phyloP scores from a whole-genome alignment of 1,139 yeast species.

The Protomyces pachydermus region DNA sequence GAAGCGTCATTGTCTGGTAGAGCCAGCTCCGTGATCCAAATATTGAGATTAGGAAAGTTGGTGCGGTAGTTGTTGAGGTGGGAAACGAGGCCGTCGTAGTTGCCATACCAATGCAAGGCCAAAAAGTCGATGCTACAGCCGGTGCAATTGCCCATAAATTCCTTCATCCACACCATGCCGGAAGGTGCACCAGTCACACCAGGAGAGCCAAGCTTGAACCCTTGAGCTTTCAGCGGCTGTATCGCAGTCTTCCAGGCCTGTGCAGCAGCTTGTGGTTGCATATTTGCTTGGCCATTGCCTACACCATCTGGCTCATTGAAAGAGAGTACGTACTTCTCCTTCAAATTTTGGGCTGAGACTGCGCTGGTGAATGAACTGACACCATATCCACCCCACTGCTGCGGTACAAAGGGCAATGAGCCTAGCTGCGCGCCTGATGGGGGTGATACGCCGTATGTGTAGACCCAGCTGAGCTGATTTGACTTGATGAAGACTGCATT shows the following conservation, averaged over 20 bases:
- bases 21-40: conserved; percentile 26
- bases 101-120: conserved; percentile 25
- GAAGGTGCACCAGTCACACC: conserved; percentile 21
- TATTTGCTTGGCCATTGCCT: conserved; percentile 16
- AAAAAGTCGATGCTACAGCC: conserved; percentile 19
- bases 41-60: conserved; percentile 1
- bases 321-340: conserved; percentile 6
- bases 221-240: conserved; percentile 17
- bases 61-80: conserved; percentile 12
- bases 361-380: conserved; percentile 1
- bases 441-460: conserved; percentile 17
- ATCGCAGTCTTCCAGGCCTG: conserved; percentile 15
- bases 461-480: conserved; percentile 23
- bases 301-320: conserved; percentile 25
- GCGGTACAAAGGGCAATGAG: conserved; percentile 14
- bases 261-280: conserved; percentile 18
- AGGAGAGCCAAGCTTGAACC: conserved; percentile 22
- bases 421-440: conserved; percentile 14
- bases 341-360: conserved; percentile 6
- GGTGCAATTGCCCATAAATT: conserved; percentile 23
- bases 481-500: conserved; percentile 4
- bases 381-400: conserved; percentile 17
- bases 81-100: conserved; percentile 4
- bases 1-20: background rate
- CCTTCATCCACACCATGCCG: conserved; percentile 20